Conservation (phyloP, 192 early-diverging fungal genomes). For the Blastocladiella britannica region DNA sequence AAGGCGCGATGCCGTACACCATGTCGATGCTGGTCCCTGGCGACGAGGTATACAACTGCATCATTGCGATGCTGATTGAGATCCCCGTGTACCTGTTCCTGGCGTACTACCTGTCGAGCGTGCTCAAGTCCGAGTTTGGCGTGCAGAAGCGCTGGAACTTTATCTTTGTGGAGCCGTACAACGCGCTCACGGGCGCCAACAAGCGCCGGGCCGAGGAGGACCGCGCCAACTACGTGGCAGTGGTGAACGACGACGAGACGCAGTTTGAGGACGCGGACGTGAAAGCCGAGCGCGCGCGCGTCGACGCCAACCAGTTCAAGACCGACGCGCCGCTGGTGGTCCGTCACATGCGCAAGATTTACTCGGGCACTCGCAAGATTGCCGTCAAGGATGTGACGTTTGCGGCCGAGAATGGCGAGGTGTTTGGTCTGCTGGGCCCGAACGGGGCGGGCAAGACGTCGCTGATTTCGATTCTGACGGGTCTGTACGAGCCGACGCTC, state of each 20-base stretch:
- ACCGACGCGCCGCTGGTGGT: conserved; percentile 27
- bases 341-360: conserved; percentile 34
- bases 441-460: conserved; percentile 58
- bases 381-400: conserved; percentile 47
- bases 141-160: conserved; percentile 42
- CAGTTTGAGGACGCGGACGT: conserved; percentile 43
- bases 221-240: conserved; percentile 1
- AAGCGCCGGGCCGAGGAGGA: conserved; percentile 2
- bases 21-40: conserved; percentile 22
- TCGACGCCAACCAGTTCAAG: conserved; percentile 16
- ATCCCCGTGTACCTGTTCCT: conserved; percentile 23
- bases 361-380: conserved; percentile 26
- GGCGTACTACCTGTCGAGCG: conserved; percentile 17
- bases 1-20: conserved; percentile 22
- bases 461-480: conserved; percentile 47
- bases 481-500: conserved; percentile 28
- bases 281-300: conserved; percentile 28
- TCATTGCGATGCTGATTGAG: conserved; percentile 29
- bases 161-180: conserved; percentile 14
- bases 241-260: conserved; percentile 16
- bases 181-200: conserved; percentile 10
- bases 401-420: conserved; percentile 30
- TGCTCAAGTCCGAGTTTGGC: conserved; percentile 45
- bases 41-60: conserved; percentile 31
- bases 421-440: conserved; percentile 48